Base-by-base conservation (phyloP, 176 grass and related monocot genomes). In the Musa beccarii region DNA sequence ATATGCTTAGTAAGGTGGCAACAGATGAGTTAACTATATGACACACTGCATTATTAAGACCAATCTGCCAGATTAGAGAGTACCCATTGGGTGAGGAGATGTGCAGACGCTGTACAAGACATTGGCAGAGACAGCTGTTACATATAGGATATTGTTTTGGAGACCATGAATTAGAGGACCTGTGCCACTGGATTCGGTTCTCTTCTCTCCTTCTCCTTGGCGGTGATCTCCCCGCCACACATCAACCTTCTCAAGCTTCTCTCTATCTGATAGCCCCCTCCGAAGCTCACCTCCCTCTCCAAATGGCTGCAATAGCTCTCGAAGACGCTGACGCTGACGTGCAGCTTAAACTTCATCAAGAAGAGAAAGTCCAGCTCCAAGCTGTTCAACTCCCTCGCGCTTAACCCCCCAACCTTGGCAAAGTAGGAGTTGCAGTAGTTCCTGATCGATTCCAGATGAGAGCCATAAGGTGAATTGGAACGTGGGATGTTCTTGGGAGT, bases 371-470 rank as follows among this genome's bases (percentile, higher is more conserved):
- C 22, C 0, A 97, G 77, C 79, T 97, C 94, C 79, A 93, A 79
- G 29, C 75, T 56, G 78, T 82, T 75, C 52, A 97, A 76, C 79
- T 97, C 94, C 77, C 65, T 67, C 15, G 86, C 77, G 66, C 24
- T 10, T 1, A 97, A 68, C 34, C 94, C 94, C 51, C 94, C 90
- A 5, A 93, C 75, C 52, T 87, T 87, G 9, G 94, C 94, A 54
- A 93, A 97, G 85, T 91, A 78, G 3, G 94, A 82, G 79, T 97
- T 97, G 49, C 71, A 80, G 75, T 93, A 93, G 83, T 93, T 97
- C 68, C 86, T 81, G 65, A 52, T n/a, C 71, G 3, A 26, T 10
- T 34, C 22, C 20, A 24, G 64, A 29, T 21, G 20, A 24, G 11
- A 73, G 23, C 16, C 1, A 26, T 52, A 26, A 54, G 71, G 21